phyloP scores from a whole-genome alignment of 2,329 filamentous ascomycete genomes.

The Aaosphaeria arxii region DNA sequence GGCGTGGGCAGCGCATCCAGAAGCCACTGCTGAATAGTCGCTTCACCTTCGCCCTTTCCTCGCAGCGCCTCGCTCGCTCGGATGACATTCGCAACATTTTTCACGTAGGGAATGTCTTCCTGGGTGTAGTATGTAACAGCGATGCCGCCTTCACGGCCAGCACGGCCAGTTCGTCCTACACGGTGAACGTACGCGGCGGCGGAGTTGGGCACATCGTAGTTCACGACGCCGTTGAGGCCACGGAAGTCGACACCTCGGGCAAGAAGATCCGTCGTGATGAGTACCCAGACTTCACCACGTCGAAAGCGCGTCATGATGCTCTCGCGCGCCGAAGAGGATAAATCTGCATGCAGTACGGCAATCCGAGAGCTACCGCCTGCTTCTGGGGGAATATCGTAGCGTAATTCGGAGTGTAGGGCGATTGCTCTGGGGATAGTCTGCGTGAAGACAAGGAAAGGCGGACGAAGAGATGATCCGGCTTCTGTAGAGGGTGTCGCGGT shows the following conservation, averaged over 20 bases:
- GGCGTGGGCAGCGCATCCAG: constrained; percentile 82
- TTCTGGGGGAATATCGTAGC: constrained; percentile 88
- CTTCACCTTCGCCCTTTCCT: constrained; percentile 39
- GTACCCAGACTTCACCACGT: constrained; percentile 88
- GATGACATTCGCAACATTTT: constrained; percentile 91
- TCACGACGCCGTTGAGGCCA: constrained; percentile 92
- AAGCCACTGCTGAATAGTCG: constrained; percentile 65
- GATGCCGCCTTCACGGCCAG: constrained; percentile 81
- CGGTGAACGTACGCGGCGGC: constrained; percentile 90
- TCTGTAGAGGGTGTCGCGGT: constrained; percentile 56
- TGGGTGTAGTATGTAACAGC: constrained; percentile 95
- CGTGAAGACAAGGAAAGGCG: constrained; percentile 92
- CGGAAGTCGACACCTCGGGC: constrained; percentile 92
- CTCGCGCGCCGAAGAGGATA: constrained; percentile 72
- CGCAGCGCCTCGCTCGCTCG: constrained; percentile 73
- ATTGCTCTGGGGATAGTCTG: constrained; percentile 91
- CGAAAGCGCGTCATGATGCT: constrained; percentile 87
- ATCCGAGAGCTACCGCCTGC: constrained; percentile 82
- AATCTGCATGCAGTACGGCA: constrained; percentile 83
- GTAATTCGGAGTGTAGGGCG: constrained; percentile 82
- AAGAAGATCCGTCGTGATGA: constrained; percentile 93
- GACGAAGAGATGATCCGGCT: constrained; percentile 58
- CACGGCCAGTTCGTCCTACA: constrained; percentile 85
- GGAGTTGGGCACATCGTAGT: constrained; percentile 94
- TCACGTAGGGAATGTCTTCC: constrained; percentile 87